Conservation (phyloP, 2,329 filamentous ascomycete genomes). For the Metarhizium brunneum region DNA sequence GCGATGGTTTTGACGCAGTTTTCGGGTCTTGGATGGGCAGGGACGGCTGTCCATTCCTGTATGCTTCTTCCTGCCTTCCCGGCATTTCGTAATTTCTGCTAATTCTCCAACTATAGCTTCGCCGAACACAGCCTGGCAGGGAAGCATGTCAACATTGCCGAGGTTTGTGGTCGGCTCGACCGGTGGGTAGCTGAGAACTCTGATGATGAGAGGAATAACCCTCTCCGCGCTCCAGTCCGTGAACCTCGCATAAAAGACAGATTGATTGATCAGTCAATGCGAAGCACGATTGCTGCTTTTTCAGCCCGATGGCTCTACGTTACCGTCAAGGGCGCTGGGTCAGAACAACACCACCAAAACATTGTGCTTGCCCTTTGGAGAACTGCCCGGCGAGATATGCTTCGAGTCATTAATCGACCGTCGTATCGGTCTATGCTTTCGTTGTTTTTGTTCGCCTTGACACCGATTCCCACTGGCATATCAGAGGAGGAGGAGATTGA, state of each 20-base stretch:
- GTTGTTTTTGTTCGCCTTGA: slow-evolving; percentile 29
- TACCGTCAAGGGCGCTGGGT: slow-evolving; percentile 2
- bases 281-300: slow-evolving; percentile 18
- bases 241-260: slow-evolving; percentile 7
- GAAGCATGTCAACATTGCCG: slow-evolving; percentile 20
- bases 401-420: slow-evolving; percentile 29
- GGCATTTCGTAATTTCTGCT: background rate
- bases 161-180: slow-evolving; percentile 22
- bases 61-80: slow-evolving; percentile 7
- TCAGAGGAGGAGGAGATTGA: slow-evolving; percentile 30
- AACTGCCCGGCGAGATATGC: slow-evolving; percentile 25
- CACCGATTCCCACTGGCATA: slow-evolving; percentile 29
- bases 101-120: slow-evolving; percentile 9
- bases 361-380: slow-evolving; percentile 23
- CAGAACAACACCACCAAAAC: slow-evolving; percentile 7
- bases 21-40: slow-evolving; percentile 33
- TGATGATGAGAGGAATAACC: background rate
- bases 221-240: slow-evolving; percentile 7
- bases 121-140: slow-evolving; percentile 16
- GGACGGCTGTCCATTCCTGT: slow-evolving; percentile 32
- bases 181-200: slow-evolving; percentile 22
- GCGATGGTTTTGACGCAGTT: slow-evolving; percentile 26
- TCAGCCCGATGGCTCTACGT: slow-evolving; percentile 21
- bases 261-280: slow-evolving; percentile 16
- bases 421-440: slow-evolving; percentile 31